A percentile compares a stretch with the other conserved stretches of the same genome.
phyloP scores from a whole-genome alignment of 768 basidiomycete species.

The Termitomyces heimii region DNA sequence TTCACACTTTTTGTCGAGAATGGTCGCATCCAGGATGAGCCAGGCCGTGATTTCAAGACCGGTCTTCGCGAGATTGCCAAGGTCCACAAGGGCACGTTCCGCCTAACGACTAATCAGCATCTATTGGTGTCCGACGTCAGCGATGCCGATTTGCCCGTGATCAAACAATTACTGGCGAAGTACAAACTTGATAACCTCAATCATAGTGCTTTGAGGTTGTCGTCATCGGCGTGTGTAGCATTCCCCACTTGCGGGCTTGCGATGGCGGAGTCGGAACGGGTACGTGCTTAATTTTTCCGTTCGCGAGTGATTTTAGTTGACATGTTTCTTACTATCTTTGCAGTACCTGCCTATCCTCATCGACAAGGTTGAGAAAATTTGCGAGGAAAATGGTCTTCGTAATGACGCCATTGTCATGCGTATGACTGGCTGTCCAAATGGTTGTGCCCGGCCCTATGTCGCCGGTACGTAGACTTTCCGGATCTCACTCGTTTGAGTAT shows the following conservation, averaged over 20 bases:
- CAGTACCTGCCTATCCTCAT: conserved; percentile 90
- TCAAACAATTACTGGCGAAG: conserved; percentile 74
- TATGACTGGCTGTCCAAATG: conserved; percentile 97
- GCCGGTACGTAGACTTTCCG: conserved; percentile 45
- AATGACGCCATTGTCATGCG: conserved; percentile 97
- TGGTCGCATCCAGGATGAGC: conserved; percentile 93
- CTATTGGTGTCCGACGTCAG: conserved; percentile 81
- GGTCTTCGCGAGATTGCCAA: conserved; percentile 90
- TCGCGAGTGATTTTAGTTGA: neutral
- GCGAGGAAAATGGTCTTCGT: conserved; percentile 88
- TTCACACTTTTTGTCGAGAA: conserved; percentile 97
- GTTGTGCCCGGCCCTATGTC: conserved; percentile 89
- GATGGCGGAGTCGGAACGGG: conserved; percentile 50
- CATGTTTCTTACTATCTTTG: neutral
- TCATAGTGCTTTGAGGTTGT: conserved; percentile 73
- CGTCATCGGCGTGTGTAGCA: conserved; percentile 93
- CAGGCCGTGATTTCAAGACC: conserved; percentile 86
- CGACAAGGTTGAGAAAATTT: conserved; percentile 92
- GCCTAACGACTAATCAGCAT: conserved; percentile 95
- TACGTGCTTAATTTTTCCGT: conserved; percentile 18
- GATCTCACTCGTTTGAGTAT: neutral
- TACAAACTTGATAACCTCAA: conserved; percentile 89
- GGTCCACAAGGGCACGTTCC: conserved; percentile 90
- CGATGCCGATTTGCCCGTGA: conserved; percentile 62
- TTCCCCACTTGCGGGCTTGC: conserved; percentile 86